Evolutionary conservation across 495 filamentous ascomycete species (phyloP).

Genomic region (Lophiostoma macrostomum): DNA sequence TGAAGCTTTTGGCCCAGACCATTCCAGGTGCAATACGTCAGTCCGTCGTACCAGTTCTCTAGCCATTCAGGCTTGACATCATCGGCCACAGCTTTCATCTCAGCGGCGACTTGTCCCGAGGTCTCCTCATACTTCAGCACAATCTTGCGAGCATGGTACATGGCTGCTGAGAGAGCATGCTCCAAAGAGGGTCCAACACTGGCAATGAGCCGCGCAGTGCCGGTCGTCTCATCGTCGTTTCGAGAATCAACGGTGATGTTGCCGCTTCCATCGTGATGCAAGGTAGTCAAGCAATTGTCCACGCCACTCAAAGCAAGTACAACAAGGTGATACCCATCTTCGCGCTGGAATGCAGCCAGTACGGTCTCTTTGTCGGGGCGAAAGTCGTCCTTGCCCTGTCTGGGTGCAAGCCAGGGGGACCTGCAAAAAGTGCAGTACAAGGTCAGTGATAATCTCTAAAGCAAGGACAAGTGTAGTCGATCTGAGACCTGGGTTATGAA

Average conservation of each 20-base stretch:
- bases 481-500: too few relatives aligned
- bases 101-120: conserved; percentile 35
- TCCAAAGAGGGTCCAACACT: conserved; percentile 75
- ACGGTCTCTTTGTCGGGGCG: conserved; percentile 72
- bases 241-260: conserved; percentile 64
- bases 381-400: conserved; percentile 70
- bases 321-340: conserved; percentile 74
- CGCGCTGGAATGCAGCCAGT: conserved; percentile 73
- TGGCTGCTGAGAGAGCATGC: conserved; percentile 70
- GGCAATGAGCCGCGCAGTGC: conserved; percentile 63
- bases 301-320: conserved; percentile 77
- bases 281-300: conserved; percentile 65
- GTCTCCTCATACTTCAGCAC: conserved; percentile 42
- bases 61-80: conserved; percentile 69
- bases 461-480: too few relatives aligned
- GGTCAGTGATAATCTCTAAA: too few relatives aligned
- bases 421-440: too few relatives aligned
- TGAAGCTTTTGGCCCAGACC: conserved; percentile 77
- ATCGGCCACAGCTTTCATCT: conserved; percentile 44
- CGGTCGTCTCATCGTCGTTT: conserved; percentile 60
- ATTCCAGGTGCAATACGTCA: conserved; percentile 90
- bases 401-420: conserved; percentile 81
- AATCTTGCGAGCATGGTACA: conserved; percentile 79
- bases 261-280: conserved; percentile 64
- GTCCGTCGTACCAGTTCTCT: conserved; percentile 84